Evolutionary conservation across 1,139 yeast species (phyloP), one percentile per base, ranked within the genome.

Genomic region (Pichia sp.): DNA sequence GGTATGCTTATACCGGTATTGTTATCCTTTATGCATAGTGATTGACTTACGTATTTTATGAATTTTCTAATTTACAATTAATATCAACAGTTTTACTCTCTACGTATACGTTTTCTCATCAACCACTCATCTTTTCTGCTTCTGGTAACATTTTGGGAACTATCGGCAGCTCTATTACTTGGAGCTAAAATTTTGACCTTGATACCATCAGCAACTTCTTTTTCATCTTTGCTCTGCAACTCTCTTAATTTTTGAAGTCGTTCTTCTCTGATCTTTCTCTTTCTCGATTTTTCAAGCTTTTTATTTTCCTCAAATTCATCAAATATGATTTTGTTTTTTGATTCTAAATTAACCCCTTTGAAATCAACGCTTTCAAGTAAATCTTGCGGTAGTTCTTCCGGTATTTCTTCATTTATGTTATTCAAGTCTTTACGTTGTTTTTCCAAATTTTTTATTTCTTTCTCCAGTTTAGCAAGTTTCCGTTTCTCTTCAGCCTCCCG

Each of bases 41-140:
- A 45, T 7, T 36, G 28, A 24, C n/a, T n/a, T 11, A 23, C 26
- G 10, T 12, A 23, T 23, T 9, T 23, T 23, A 9, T 9, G 12
- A 23, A 23, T 23, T n/a, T n/a, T n/a, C n/a, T 5, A 26, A 14
- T 26, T 26, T 26, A 14, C 18, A 26, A 4, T 14, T 17, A 10
- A 14, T 8, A 12, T 12, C n/a, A 12, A 6, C n/a, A 14, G 28
- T 26, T 15, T 32, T 36, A 47, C 15, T 46, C 41, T 34, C 58
- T 51, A 35, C 51, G 54, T 41, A 78, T 58, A 18, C 77, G 63
- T 51, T 70, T 76, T 56, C 86, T 70, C 50, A 69, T 71, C 49
- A 79, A 61, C 85, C 85, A 79, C 52, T 72, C 72, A 40, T 72
- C 73, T 54, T 68, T 74, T 24, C 69, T 62, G 11, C 71, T 63